These are phyloP conservation scores for Cutaneotrichosporon cavernicola DNA, from an alignment of 1,284 basidiomycete species.

Conservation along the genomic window DNA sequence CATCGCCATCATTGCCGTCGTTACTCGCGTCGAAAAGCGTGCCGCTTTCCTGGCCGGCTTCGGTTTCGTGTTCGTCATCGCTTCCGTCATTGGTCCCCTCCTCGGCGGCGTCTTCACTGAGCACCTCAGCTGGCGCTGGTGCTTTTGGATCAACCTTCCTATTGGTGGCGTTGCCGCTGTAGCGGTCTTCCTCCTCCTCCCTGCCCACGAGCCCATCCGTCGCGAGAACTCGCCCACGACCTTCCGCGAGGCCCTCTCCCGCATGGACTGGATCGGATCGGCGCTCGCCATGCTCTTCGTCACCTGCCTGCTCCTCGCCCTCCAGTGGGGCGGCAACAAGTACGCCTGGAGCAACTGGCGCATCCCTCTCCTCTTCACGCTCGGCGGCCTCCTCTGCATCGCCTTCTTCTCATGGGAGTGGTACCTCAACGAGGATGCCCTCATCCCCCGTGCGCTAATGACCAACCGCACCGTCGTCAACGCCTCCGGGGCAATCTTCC, in stretches of 20 bases:
- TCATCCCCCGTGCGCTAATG: slow-evolving; percentile 42
- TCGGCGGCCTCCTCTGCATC: slow-evolving; percentile 47
- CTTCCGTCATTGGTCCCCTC: slow-evolving; percentile 49
- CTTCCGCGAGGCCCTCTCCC: slow-evolving; percentile 34
- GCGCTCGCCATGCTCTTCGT: slow-evolving; percentile 51
- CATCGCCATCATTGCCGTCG: slow-evolving; percentile 53
- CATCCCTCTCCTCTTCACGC: slow-evolving; percentile 50
- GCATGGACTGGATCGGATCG: slow-evolving; percentile 54
- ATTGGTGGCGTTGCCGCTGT: slow-evolving; percentile 50
- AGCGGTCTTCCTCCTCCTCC: slow-evolving; percentile 53
- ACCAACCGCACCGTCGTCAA: slow-evolving; percentile 49
- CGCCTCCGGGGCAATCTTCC: slow-evolving; percentile 48
- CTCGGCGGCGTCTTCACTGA: slow-evolving; percentile 56
- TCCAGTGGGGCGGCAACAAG: slow-evolving; percentile 56
- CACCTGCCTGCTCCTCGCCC: slow-evolving; percentile 54
- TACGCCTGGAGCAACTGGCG: slow-evolving; percentile 44
- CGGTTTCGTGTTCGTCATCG: slow-evolving; percentile 53
- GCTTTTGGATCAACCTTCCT: slow-evolving; percentile 58
- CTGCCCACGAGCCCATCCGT: slow-evolving; percentile 57
- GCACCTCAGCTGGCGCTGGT: slow-evolving; percentile 55
- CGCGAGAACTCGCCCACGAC: slow-evolving; percentile 41
- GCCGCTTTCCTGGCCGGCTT: slow-evolving; percentile 49
- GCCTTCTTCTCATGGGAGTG: slow-evolving; percentile 52
- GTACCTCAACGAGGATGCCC: slow-evolving; percentile 46
- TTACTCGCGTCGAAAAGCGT: slow-evolving; percentile 53